Evolutionary conservation across 139 green algal species (phyloP).

Genomic region (Chlorella ohadii): DNA sequence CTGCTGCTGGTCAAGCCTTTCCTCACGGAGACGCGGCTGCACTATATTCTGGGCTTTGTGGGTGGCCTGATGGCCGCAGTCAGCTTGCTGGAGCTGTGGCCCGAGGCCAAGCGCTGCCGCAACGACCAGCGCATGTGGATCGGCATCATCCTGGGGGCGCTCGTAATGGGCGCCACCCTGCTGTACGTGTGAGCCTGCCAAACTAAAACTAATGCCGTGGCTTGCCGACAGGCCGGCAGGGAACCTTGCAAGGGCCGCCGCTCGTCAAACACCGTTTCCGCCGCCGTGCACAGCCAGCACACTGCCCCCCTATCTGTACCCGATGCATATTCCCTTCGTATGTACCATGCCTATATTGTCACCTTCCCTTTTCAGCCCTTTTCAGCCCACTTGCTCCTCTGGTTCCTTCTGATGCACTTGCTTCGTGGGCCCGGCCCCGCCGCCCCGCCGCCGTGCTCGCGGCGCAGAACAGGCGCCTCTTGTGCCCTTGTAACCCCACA

Average conservation of each 20-base stretch:
- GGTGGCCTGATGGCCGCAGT: constrained; percentile 92
- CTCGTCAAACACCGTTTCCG: too few relatives aligned
- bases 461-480: too few relatives aligned
- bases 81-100: constrained; percentile 87
- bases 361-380: not conserved
- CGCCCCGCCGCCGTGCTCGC: too few relatives aligned
- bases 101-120: constrained; percentile 80
- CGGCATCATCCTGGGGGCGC: constrained; percentile 66
- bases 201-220: too few relatives aligned
- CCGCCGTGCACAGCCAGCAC: too few relatives aligned
- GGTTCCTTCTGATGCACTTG: too few relatives aligned
- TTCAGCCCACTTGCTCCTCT: not conserved
- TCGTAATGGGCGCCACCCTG: constrained; percentile 85
- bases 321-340: too few relatives aligned
- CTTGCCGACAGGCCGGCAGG: too few relatives aligned
- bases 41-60: constrained; percentile 83
- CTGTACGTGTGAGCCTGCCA: constrained; percentile 15
- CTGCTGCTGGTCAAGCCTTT: constrained; percentile 77
- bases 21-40: constrained; percentile 60
- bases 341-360: not conserved
- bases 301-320: too few relatives aligned
- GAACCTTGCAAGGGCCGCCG: too few relatives aligned
- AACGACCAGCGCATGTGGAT: constrained; percentile 61
- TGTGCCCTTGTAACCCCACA: too few relatives aligned
- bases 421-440: too few relatives aligned